Base-by-base conservation (phyloP, 2,329 filamentous ascomycete genomes). In the Anisogramma anomala region DNA sequence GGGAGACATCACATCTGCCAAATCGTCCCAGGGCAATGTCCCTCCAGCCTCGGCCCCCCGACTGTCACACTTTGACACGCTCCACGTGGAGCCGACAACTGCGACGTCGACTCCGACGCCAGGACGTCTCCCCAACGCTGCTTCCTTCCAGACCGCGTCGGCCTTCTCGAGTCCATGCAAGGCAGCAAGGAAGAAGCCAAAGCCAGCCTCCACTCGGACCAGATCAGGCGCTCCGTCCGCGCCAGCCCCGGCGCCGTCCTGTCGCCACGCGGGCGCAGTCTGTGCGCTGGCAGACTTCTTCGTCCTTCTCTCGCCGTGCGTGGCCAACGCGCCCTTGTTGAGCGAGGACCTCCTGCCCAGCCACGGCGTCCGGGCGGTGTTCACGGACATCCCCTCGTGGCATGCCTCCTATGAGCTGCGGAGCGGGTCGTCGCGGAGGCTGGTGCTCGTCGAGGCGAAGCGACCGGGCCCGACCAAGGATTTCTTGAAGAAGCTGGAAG, bases 271-370 rank as follows among this genome's bases (percentile, higher is more conserved):
- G 7, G 54, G 55, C 4, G 31, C 48, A 0, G 41, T 53, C 7
- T 74, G 71, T 44, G 51, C 55, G 1, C 50, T 74, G 17, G 48
- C 52, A 0, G 55, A 53, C 13, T 58, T 49, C 26, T 52, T 54
- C 0, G 49, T 74, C 23, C 46, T 74, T 2, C 52, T 73, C 2
- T 58, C 66, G 0, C 62, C 64, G 0, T 64, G 59, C 36, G 60
- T 71, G 13, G 52, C 64, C 10, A 43, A 51, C 2, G 57, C 57
- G 8, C 56, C 56, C 0, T 56, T 55, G 48, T 51, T 67, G 5
- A 58, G 58, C 0, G 58, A 63, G 1, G 52, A 58, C 17, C 51
- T 72, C 0, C 53, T 72, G 1, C 45, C 48, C 1, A 51, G 50
- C 0, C 71, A 74, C 31, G 68, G 68, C 1, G 53, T 71, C 27